Percentiles rank a stretch among this genome's conserved stretches.
These are phyloP conservation scores for Tolypocladium ovalisporum DNA, from an alignment of 2,329 filamentous ascomycete species.

Conservation along the genomic window DNA sequence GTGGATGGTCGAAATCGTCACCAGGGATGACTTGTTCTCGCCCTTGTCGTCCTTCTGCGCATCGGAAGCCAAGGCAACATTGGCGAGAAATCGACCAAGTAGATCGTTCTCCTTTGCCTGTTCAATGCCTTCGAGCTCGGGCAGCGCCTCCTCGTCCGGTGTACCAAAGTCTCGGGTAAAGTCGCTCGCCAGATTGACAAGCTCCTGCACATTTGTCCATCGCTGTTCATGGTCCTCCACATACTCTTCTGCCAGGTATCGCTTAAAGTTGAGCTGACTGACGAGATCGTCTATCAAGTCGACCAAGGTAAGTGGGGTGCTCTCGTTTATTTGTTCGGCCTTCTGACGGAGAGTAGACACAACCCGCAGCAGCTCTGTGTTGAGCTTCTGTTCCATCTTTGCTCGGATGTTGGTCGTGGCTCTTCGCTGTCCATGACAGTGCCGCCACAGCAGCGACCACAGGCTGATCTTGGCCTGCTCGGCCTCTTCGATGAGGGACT, in stretches of 20 bases:
- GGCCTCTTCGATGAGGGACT: conserved; percentile 64
- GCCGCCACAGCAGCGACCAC: conserved; percentile 59
- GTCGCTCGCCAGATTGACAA: conserved; percentile 70
- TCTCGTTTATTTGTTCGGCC: conserved; percentile 14
- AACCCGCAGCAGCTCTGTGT: conserved; percentile 36
- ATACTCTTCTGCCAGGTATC: conserved; percentile 62
- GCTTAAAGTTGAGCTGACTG: conserved; percentile 58
- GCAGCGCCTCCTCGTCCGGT: conserved; percentile 43
- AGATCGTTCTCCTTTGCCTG: conserved; percentile 54
- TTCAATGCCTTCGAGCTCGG: conserved; percentile 59
- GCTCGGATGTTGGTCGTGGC: conserved; percentile 39
- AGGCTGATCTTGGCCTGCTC: conserved; percentile 57
- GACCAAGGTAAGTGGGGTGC: conserved; percentile 25
- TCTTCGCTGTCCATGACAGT: conserved; percentile 37
- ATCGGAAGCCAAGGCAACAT: conserved; percentile 77
- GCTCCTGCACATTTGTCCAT: conserved; percentile 83
- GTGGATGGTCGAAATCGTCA: conserved; percentile 94
- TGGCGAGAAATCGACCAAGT: conserved; percentile 75
- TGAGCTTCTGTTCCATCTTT: conserved; percentile 41
- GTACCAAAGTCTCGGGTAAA: conserved; percentile 39
- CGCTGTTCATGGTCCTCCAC: conserved; percentile 65
- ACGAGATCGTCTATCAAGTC: conserved; percentile 42
- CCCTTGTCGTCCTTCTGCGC: conserved; percentile 53
- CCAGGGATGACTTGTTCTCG: conserved; percentile 45
- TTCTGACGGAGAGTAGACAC: conserved; percentile 21